These are phyloP conservation scores for Eustoma russellianum DNA, from an alignment of 257 asterid species.

Conservation along the genomic window DNA sequence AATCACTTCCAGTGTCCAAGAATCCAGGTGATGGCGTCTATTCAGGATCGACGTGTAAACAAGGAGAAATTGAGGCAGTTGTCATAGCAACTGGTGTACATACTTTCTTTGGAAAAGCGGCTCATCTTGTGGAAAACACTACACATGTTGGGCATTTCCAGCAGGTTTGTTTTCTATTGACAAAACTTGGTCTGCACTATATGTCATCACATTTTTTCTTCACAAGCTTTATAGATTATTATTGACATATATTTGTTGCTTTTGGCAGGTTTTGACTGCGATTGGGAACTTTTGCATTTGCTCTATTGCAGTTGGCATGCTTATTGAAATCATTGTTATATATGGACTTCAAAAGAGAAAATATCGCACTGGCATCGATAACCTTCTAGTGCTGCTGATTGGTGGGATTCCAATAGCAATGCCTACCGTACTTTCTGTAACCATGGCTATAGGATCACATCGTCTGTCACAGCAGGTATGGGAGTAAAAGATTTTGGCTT, in stretches of 20 bases:
- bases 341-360: slow-evolving; percentile 23
- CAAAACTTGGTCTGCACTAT: neutral
- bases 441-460: slow-evolving; percentile 35
- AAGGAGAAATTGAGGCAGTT: slow-evolving; percentile 37
- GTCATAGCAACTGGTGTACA: slow-evolving; percentile 36
- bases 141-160: slow-evolving; percentile 38
- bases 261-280: slow-evolving; percentile 30
- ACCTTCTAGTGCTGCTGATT: slow-evolving; percentile 33
- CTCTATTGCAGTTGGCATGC: slow-evolving; percentile 33
- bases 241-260: neutral
- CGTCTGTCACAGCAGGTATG: slow-evolving; percentile 28
- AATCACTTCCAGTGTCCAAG: slow-evolving; percentile 32
- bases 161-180: slow-evolving; percentile 13
- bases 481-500: neutral
- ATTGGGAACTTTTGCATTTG: slow-evolving; percentile 43
- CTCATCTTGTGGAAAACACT: slow-evolving; percentile 38
- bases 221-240: neutral
- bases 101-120: slow-evolving; percentile 39
- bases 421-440: slow-evolving; percentile 36
- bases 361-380: slow-evolving; percentile 31
- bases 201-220: neutral
- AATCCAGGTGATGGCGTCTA: slow-evolving; percentile 29
- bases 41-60: slow-evolving; percentile 39
- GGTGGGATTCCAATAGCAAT: slow-evolving; percentile 41
- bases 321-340: slow-evolving; percentile 25